Evolutionary conservation across 2,329 filamentous ascomycete genomes (phyloP).

Genomic region (Aspergillus ochraceus): DNA sequence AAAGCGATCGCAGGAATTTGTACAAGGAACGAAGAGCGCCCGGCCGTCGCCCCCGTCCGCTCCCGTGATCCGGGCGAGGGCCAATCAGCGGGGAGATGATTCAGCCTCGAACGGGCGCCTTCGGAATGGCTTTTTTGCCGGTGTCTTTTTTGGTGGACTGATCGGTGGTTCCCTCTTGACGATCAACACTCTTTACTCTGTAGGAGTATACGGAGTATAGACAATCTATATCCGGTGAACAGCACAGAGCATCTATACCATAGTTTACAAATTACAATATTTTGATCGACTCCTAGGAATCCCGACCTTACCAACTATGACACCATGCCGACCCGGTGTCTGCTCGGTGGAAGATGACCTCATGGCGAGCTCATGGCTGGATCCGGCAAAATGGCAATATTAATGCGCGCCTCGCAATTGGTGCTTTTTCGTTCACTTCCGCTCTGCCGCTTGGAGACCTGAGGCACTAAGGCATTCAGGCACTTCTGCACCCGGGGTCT

Average conservation of each 20-base stretch:
- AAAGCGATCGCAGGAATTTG: constrained; percentile 35
- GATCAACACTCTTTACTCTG: too few species aligned
- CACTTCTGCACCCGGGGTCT: too few species aligned
- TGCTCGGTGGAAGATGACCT: background rate
- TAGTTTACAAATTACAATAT: background rate
- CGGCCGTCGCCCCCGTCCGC: constrained; percentile 28
- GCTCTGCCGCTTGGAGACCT: background rate
- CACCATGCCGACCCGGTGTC: background rate
- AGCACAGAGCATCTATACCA: too few species aligned
- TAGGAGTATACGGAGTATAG: background rate
- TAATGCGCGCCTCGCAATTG: background rate
- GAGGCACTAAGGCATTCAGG: background rate
- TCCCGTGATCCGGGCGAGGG: constrained; percentile 32
- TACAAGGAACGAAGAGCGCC: constrained; percentile 23
- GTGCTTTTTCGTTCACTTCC: background rate
- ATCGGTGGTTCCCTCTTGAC: too few species aligned
- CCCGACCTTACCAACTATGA: background rate
- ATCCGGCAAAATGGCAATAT: background rate
- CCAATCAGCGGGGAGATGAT: constrained; percentile 40
- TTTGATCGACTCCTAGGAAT: background rate
- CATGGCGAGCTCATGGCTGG: background rate
- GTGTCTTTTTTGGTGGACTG: constrained; percentile 10
- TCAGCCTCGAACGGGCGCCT: constrained; percentile 35
- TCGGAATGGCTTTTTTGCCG: constrained; percentile 25
- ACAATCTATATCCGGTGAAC: background rate